phyloP scores from a whole-genome alignment of 1,284 basidiomycete genomes.

The Retiboletus fuscus region DNA sequence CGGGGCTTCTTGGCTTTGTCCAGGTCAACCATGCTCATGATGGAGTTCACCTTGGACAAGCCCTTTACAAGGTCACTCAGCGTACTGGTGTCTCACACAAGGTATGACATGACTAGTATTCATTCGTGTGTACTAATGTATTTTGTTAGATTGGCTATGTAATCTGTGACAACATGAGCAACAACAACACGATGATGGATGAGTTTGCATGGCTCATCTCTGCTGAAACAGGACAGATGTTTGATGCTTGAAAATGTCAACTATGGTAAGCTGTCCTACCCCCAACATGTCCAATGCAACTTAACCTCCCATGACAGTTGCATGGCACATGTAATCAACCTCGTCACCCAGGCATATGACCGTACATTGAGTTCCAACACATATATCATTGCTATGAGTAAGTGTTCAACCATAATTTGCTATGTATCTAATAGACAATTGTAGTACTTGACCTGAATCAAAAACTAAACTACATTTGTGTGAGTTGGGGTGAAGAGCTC shows the following conservation, averaged over 20 bases:
- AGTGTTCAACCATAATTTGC: neutral
- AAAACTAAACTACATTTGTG: slow-evolving; percentile 7
- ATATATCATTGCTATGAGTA: slow-evolving; percentile 18
- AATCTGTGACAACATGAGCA: slow-evolving; percentile 15
- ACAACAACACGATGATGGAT: slow-evolving; percentile 19
- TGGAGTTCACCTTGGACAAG: slow-evolving; percentile 12
- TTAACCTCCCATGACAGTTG: slow-evolving; percentile 8
- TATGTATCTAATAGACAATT: neutral
- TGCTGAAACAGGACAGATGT: neutral
- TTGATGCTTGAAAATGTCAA: neutral
- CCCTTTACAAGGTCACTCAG: slow-evolving; percentile 21
- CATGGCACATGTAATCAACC: slow-evolving; percentile 1
- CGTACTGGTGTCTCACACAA: slow-evolving; percentile 2
- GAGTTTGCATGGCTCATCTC: slow-evolving; percentile 5
- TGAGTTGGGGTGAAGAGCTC: slow-evolving; percentile 2
- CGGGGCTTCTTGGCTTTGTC: neutral
- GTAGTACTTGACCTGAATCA: slow-evolving; percentile 11
- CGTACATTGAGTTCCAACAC: neutral
- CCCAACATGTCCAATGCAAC: neutral
- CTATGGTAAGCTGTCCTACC: neutral
- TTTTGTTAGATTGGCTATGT: slow-evolving; percentile 15
- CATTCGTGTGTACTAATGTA: neutral
- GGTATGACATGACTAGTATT: neutral
- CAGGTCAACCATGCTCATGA: slow-evolving; percentile 23
- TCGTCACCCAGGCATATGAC: neutral